Percentiles rank a stretch among this genome's conserved stretches.
These are phyloP conservation scores for Jimgerdemannia flammicorona DNA, from an alignment of 192 early-diverging fungal species.

Conservation along the genomic window DNA sequence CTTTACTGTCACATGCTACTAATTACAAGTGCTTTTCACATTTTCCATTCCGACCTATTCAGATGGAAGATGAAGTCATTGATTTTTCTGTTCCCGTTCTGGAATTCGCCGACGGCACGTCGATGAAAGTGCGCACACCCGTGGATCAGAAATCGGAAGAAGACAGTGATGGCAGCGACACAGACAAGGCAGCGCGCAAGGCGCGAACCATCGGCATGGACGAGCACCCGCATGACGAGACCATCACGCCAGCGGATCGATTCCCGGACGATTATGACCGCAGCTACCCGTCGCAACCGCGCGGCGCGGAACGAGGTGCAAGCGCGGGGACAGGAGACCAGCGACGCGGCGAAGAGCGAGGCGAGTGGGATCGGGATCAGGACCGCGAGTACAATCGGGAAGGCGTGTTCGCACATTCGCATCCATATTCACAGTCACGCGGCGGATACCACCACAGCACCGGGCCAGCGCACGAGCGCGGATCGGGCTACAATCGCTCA, in stretches of 20 bases:
- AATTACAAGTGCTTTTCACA: too few species aligned
- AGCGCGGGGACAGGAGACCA: neutral
- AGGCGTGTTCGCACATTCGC: too few species aligned
- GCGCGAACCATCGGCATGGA: neutral
- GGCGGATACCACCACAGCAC: neutral
- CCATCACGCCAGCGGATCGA: slow-evolving; percentile 25
- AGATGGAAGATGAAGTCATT: slow-evolving; percentile 34
- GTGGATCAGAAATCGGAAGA: slow-evolving; percentile 6
- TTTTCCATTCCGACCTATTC: neutral
- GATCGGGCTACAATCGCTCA: neutral
- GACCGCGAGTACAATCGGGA: neutral
- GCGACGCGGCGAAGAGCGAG: neutral
- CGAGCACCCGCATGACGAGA: neutral
- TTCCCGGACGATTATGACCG: slow-evolving; percentile 36
- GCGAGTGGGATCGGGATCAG: neutral
- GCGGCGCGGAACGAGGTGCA: neutral
- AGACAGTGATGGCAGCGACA: neutral
- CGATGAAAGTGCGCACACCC: slow-evolving; percentile 8
- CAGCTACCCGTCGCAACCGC: slow-evolving; percentile 23
- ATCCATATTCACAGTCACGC: too few species aligned
- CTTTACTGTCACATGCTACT: too few species aligned
- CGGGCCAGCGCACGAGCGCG: neutral
- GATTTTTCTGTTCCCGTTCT: slow-evolving; percentile 20
- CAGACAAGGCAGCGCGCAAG: neutral
- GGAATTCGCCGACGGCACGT: slow-evolving; percentile 26